These are phyloP conservation scores for Cryptococcus sp. DNA, from an alignment of 1,284 basidiomycete species.

Conservation along the genomic window DNA sequence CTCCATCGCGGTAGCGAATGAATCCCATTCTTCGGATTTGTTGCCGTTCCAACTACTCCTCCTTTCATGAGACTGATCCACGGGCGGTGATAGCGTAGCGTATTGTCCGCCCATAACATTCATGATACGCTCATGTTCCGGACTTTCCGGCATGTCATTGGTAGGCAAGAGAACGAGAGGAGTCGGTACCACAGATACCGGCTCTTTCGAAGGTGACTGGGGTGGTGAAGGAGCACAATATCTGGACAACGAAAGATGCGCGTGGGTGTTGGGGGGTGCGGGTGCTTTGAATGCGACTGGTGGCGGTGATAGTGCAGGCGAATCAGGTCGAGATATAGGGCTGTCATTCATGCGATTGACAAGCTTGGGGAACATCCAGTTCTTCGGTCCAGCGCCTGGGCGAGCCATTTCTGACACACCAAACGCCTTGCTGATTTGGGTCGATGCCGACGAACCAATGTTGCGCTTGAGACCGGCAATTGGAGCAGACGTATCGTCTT, in stretches of 20 bases:
- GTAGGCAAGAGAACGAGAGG: conserved; percentile 1
- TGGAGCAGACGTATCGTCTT: conserved; percentile 12
- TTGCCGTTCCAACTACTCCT: conserved; percentile 44
- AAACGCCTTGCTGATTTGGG: conserved; percentile 32
- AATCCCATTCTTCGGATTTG: conserved; percentile 30
- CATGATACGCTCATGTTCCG: conserved; percentile 16
- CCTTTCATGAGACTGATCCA: conserved; percentile 29
- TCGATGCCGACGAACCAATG: conserved; percentile 21
- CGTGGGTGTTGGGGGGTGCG: conserved; percentile 44
- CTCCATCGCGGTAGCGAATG: conserved; percentile 27
- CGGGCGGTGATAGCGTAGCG: conserved; percentile 28
- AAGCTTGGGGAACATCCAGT: conserved; percentile 43
- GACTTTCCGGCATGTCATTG: neutral
- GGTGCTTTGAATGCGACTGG: conserved; percentile 42
- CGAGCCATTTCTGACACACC: conserved; percentile 12
- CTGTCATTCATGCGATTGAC: conserved; percentile 12
- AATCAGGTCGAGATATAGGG: conserved; percentile 24
- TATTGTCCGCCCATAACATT: conserved; percentile 41
- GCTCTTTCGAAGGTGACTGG: conserved; percentile 43
- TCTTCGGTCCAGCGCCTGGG: conserved; percentile 19
- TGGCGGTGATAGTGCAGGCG: conserved; percentile 32
- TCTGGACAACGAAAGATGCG: conserved; percentile 43
- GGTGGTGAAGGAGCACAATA: conserved; percentile 53
- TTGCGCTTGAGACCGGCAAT: conserved; percentile 22
- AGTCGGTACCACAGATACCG: neutral